Conservation (phyloP, 768 basidiomycete species). For the Calocybe cyanea region DNA sequence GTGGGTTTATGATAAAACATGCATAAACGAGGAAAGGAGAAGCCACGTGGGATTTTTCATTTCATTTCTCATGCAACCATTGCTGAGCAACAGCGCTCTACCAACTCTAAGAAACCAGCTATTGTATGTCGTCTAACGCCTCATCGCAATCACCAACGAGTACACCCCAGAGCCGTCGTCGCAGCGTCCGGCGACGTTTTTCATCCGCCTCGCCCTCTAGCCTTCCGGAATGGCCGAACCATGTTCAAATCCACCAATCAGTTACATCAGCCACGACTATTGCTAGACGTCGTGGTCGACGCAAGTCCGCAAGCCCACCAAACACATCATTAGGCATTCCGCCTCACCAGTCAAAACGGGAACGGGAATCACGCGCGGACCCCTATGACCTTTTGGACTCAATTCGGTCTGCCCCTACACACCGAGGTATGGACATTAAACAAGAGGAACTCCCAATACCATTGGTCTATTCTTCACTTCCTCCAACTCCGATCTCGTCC, state of each 20-base stretch:
- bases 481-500: conserved; percentile 63
- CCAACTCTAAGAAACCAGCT: too few relatives aligned
- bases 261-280: conserved; percentile 21
- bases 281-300: conserved; percentile 18
- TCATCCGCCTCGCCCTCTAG: conserved; percentile 24
- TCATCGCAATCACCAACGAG: conserved; percentile 14
- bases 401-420: conserved; percentile 14
- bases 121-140: too few relatives aligned
- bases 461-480: conserved; percentile 67
- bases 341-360: conserved; percentile 19
- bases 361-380: conserved; percentile 28
- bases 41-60: background rate
- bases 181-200: conserved; percentile 29
- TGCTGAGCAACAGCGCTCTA: too few relatives aligned
- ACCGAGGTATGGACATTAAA: conserved; percentile 16
- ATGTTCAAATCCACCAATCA: conserved; percentile 18
- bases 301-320: conserved; percentile 26
- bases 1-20: conserved; percentile 13
- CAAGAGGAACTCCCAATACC: conserved; percentile 28
- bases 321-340: conserved; percentile 16
- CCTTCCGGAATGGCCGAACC: conserved; percentile 16
- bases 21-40: conserved; percentile 9
- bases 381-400: conserved; percentile 17
- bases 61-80: too few relatives aligned
- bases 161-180: conserved; percentile 21